Conservation (phyloP, 306 rosid genomes). For the Sindora glabra region DNA sequence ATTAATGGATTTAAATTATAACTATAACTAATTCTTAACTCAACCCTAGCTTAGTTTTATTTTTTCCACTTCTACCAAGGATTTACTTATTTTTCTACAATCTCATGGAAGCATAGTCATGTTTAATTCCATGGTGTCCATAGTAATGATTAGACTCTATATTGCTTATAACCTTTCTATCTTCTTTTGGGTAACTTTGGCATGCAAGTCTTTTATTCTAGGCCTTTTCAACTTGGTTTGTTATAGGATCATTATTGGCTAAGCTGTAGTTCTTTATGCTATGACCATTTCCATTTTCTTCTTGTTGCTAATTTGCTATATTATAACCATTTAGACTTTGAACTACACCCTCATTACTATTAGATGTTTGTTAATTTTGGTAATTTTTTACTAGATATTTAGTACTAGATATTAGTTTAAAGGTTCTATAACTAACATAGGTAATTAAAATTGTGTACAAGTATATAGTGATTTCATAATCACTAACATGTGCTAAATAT, state of each 20-base stretch:
- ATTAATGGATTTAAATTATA: neutral
- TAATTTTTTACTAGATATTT: conserved; percentile 56
- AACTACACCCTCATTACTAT: conserved; percentile 92
- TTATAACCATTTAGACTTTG: conserved; percentile 57
- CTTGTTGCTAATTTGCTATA: conserved; percentile 78
- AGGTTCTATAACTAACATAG: conserved; percentile 71
- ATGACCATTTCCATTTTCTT: conserved; percentile 63
- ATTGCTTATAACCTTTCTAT: conserved; percentile 90
- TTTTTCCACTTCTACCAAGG: neutral
- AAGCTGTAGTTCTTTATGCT: conserved; percentile 87
- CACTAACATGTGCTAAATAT: no score
- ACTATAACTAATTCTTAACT: neutral
- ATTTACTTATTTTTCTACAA: conserved; percentile 32
- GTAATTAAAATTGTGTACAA: conserved; percentile 24
- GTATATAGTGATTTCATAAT: no score
- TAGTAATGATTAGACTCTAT: conserved; percentile 79
- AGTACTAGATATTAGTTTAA: conserved; percentile 68
- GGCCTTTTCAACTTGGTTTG: conserved; percentile 88
- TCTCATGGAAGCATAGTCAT: conserved; percentile 96
- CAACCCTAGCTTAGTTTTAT: no score
- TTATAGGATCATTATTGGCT: conserved; percentile 55
- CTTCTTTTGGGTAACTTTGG: conserved; percentile 80
- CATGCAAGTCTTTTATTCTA: conserved; percentile 42
- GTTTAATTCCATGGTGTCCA: conserved; percentile 89
- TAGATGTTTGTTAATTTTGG: conserved; percentile 56